Evolutionary conservation across 441 rosid genomes (phyloP), one percentile per base, ranked within the genome.

Genomic region (Erodium chrysanthum): DNA sequence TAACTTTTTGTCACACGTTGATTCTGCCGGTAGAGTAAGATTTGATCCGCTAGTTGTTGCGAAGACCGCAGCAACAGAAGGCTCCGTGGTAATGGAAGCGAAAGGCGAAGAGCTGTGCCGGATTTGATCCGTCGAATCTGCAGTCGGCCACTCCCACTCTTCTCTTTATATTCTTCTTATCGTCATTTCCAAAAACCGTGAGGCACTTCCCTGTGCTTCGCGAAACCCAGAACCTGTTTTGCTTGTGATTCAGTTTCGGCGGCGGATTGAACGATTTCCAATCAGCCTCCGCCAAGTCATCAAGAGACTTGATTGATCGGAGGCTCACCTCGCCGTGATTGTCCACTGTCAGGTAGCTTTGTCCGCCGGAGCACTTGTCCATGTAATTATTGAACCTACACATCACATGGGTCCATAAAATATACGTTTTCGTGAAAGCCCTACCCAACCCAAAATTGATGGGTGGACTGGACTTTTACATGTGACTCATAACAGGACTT

Each of bases 1-100:
- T 2, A 40, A 2, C 46, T 40, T 40, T 40, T 40, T 40, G 46
- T 40, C 46, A 7, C 48, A 40, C 29, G 29, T 40, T 0, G 4
- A 40, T 40, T 11, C 48, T 4, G 4, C 48, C 48, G 48, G 35
- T 31, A 31, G 5, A 31, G 35, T 31, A 31, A 25, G 29, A 31
- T n/a, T n/a, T n/a, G n/a, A n/a, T 31, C 35, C 35, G 35, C 35
- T 31, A 31, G 6, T 31, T 5, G 6, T 81, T 83, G 69, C 70
- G 76, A 27, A 85, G 77, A 42, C 79, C 75, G 8, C 86, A 82
- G 64, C 86, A 81, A 70, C 85, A 84, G 68, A 81, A 82, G 22
- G 86, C 75, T 27, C 75, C 73, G 59, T 81, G 86, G 77, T 78
- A 83, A 69, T 83, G 85, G 76, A 81, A 85, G 17, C 80, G 74